Base-by-base conservation (phyloP, 305 asterid species). In the Caryopteris hybrid region DNA sequence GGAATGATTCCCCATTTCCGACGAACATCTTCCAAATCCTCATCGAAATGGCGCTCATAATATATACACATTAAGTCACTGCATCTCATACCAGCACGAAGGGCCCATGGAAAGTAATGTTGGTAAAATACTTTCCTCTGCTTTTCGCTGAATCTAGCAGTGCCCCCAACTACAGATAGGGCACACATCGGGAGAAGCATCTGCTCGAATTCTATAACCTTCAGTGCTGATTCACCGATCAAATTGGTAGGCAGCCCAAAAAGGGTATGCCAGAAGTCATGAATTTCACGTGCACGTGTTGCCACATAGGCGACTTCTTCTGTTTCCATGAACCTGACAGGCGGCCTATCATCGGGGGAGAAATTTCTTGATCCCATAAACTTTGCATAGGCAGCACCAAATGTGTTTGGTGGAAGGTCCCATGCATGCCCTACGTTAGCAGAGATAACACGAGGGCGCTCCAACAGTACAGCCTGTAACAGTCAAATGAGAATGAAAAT, bases 291-390 rank as follows among this genome's bases (percentile, higher is more conserved):
- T 10, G 99, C 96, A 22, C 99, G 95, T 61, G 92, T 91, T 5
- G 95, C 96, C 62, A 94, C 96, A 31, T 87, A 93, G 31, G 97
- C 95, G 70, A 91, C 61, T 48, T 93, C 97, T 22, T 93, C 97
- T 1, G 96, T 76, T 72, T 88, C 99, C 97, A 93, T 87, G 84
- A 93, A 93, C 74, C 95, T 84, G 65, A 91, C 95, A 0, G 99
- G 99, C 38, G 97, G 97, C 34, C 97, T 74, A 50, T 93, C 96
- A 73, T 91, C 91, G 0, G 97, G 99, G 46, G 99, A 91, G 81
- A 93, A 93, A 53, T 91, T 94, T 67, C 97, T 81, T 17, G 96
- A 87, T 76, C 96, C 99, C 99, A 94, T 94, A 56, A 94, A 94
- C 16, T 76, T 85, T 31, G 97, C 96, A 68, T 94, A 94, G 20